phyloP scores from a whole-genome alignment of 2,329 filamentous ascomycete species.

The Dactylellina leptospora region DNA sequence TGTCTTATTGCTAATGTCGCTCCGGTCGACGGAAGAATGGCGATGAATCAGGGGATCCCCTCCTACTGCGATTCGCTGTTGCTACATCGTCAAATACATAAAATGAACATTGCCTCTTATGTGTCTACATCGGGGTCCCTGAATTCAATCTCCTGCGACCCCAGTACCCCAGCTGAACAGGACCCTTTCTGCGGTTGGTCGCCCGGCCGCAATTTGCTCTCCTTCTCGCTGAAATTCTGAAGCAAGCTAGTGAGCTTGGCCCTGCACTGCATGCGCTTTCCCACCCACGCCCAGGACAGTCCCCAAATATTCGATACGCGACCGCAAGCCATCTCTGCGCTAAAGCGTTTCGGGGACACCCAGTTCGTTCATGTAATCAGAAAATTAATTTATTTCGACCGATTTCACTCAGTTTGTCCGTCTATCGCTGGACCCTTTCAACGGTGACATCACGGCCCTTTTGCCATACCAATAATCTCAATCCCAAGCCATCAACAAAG shows the following conservation, averaged over 20 bases:
- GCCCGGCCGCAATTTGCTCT: neutral
- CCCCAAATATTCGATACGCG: conserved; percentile 39
- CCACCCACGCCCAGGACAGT: conserved; percentile 2
- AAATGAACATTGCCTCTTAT: too few species aligned
- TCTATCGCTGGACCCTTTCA: too few species aligned
- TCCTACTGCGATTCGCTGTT: neutral
- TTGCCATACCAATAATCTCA: neutral
- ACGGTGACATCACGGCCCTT: conserved; percentile 47
- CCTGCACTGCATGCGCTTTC: conserved; percentile 47
- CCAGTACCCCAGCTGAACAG: too few species aligned
- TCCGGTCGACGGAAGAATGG: conserved; percentile 10
- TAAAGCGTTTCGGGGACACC: neutral
- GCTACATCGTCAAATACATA: conserved; percentile 9
- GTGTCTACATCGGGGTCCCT: too few species aligned
- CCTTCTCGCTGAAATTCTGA: conserved; percentile 17
- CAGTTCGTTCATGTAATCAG: neutral
- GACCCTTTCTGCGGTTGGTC: conserved; percentile 3
- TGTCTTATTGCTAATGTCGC: neutral
- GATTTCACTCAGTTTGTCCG: too few species aligned
- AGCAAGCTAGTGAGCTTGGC: conserved; percentile 45
- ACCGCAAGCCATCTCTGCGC: conserved; percentile 20
- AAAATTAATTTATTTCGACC: too few species aligned
- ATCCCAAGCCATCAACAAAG: neutral
- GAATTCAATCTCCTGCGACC: too few species aligned
- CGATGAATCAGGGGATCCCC: conserved; percentile 41